phyloP scores from a whole-genome alignment of 1,284 basidiomycete species.

The Athelia sp. region DNA sequence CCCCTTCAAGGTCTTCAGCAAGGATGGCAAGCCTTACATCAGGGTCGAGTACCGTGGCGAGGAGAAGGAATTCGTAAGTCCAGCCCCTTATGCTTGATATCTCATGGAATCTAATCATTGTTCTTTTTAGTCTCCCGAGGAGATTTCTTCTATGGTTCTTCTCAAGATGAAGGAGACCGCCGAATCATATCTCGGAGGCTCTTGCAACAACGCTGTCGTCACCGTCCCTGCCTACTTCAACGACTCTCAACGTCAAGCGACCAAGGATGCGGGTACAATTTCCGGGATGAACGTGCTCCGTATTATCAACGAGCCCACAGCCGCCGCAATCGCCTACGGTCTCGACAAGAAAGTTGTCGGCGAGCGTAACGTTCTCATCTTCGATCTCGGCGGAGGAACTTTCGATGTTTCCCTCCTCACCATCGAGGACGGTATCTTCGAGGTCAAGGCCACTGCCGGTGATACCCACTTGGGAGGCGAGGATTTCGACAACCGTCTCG shows the following conservation, averaged over 20 bases:
- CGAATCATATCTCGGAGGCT: conserved; percentile 90
- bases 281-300: conserved; percentile 90
- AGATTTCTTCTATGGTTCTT: conserved; percentile 97
- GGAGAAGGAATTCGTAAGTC: conserved; percentile 85
- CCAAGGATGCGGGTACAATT: conserved; percentile 91
- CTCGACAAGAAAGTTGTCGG: conserved; percentile 84
- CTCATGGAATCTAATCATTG: conserved; percentile 7
- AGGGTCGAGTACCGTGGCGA: conserved; percentile 89
- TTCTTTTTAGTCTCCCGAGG: conserved; percentile 75
- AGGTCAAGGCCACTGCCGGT: conserved; percentile 98
- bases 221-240: conserved; percentile 98
- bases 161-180: conserved; percentile 98
- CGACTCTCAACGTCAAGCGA: conserved; percentile 94
- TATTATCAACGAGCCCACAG: conserved; percentile 96
- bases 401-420: conserved; percentile 98
- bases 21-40: conserved; percentile 85
- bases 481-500: conserved; percentile 98
- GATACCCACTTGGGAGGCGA: conserved; percentile 99
- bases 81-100: neutral
- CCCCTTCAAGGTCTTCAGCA: conserved; percentile 88
- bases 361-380: conserved; percentile 94
- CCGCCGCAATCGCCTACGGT: conserved; percentile 93
- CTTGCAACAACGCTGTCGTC: conserved; percentile 86
- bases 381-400: conserved; percentile 98
- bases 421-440: conserved; percentile 98